A percentile compares a stretch with the other conserved stretches of the same genome.
Evolutionary conservation across 306 rosid species (phyloP).

Genomic region (Hippophae rhamnoides): DNA sequence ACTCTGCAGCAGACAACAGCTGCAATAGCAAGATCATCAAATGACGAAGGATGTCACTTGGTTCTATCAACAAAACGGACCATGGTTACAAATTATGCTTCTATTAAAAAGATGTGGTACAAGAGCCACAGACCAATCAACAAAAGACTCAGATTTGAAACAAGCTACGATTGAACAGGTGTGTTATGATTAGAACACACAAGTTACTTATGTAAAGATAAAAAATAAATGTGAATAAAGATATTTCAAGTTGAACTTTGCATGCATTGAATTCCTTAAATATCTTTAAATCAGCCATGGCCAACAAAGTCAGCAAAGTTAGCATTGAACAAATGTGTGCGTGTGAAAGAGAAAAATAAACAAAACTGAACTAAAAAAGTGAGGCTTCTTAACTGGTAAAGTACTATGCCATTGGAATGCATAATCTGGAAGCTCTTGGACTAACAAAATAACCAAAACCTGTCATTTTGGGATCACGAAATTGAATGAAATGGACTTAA

Average conservation of each 20-base stretch:
- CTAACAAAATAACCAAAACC: too few relatives aligned
- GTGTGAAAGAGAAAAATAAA: too few relatives aligned
- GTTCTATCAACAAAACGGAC: constrained; percentile 32
- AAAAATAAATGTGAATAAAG: constrained; percentile 21
- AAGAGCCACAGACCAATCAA: constrained; percentile 19
- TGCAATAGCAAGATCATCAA: constrained; percentile 35
- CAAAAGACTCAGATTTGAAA: constrained; percentile 24
- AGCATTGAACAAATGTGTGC: too few relatives aligned
- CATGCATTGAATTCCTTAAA: constrained; percentile 6
- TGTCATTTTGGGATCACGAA: too few relatives aligned
- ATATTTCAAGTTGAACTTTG: constrained; percentile 21
- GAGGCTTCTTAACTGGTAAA: too few relatives aligned
- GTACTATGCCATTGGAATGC: too few relatives aligned
- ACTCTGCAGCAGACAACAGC: constrained; percentile 57
- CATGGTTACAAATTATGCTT: constrained; percentile 28
- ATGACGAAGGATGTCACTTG: constrained; percentile 18
- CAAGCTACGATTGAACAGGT: constrained; percentile 27
- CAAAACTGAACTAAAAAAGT: too few relatives aligned
- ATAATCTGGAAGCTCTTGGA: too few relatives aligned
- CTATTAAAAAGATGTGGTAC: constrained; percentile 21
- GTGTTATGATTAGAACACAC: constrained; percentile 25
- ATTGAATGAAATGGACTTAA: too few relatives aligned
- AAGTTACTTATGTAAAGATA: constrained; percentile 30
- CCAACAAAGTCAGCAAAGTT: too few relatives aligned
- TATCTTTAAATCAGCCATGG: too few relatives aligned